These are phyloP conservation scores for Geranomyces variabilis DNA, from an alignment of 192 early-diverging fungal genomes.

Conservation along the genomic window DNA sequence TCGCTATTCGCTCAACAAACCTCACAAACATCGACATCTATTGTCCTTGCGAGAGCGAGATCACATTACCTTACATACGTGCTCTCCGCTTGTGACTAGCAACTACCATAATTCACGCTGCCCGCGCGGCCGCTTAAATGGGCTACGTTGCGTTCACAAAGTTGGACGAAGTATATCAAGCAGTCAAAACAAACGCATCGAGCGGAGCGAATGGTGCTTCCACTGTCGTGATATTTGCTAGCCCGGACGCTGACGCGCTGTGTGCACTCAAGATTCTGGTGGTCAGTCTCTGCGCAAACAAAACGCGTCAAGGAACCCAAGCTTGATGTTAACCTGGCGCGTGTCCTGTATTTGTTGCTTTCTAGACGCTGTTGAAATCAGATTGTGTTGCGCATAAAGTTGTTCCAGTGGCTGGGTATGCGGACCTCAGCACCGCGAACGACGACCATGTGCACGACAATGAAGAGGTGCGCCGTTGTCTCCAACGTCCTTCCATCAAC, in stretches of 20 bases:
- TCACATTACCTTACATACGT: no score
- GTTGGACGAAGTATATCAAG: conserved; percentile 35
- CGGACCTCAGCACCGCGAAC: conserved; percentile 61
- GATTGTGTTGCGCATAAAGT: conserved; percentile 83
- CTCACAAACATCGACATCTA: no score
- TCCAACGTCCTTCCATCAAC: neutral
- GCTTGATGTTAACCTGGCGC: no score
- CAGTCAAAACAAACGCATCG: conserved; percentile 34
- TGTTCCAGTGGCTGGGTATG: conserved; percentile 74
- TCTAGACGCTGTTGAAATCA: conserved; percentile 70
- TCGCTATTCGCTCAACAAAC: no score
- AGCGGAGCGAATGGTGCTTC: conserved; percentile 30
- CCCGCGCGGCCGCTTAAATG: conserved; percentile 15
- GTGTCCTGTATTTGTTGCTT: neutral
- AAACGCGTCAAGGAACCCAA: neutral
- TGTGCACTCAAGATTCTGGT: conserved; percentile 81
- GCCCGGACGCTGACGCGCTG: conserved; percentile 78
- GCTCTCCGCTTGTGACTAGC: no score
- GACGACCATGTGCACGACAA: conserved; percentile 53
- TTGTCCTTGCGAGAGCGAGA: no score
- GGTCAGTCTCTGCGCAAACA: conserved; percentile 53
- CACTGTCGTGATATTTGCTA: conserved; percentile 72
- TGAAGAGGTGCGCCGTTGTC: conserved; percentile 43
- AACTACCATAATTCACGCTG: no score
- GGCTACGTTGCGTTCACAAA: conserved; percentile 31